Evolutionary conservation across 2,329 filamentous ascomycete genomes (phyloP).

Genomic region (Sclerotiophoma versabilis): DNA sequence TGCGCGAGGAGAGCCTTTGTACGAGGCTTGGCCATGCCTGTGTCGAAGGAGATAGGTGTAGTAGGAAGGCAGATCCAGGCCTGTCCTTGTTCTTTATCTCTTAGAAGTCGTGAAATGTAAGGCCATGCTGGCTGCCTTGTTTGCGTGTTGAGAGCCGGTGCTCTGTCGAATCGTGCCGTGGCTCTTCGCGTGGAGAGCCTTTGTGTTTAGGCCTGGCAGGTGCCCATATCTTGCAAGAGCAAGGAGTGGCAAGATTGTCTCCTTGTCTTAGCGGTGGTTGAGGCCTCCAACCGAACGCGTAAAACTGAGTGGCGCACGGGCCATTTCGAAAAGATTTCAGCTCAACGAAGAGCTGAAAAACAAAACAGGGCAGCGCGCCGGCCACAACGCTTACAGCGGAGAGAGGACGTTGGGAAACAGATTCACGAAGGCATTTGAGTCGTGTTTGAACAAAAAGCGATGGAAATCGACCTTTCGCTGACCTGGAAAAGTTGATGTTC

Average conservation of each 20-base stretch:
- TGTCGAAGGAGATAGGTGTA: too few species aligned
- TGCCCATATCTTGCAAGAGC: constrained; percentile 35
- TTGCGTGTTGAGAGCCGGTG: too few species aligned
- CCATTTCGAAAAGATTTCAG: constrained; percentile 6
- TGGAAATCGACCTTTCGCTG: too few species aligned
- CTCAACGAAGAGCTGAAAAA: not conserved
- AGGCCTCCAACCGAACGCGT: constrained; percentile 2
- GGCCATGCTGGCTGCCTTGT: too few species aligned
- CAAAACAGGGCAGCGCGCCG: not conserved
- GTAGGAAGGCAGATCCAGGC: not conserved
- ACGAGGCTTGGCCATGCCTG: too few species aligned
- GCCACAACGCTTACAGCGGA: not conserved
- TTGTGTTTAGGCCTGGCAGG: constrained; percentile 33
- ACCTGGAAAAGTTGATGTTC: too few species aligned
- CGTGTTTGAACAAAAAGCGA: too few species aligned
- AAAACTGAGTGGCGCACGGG: constrained; percentile 8
- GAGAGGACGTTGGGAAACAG: not conserved
- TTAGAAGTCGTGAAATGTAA: not conserved
- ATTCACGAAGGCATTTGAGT: too few species aligned
- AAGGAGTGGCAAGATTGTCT: constrained; percentile 23
- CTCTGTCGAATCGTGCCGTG: too few species aligned
- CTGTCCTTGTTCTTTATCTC: not conserved
- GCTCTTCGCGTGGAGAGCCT: constrained; percentile 24
- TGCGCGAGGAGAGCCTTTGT: not conserved
- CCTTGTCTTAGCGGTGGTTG: constrained; percentile 8